Evolutionary conservation across 139 green algal species (phyloP).

Genomic region (Auxenochlorella pyrenoidosa): DNA sequence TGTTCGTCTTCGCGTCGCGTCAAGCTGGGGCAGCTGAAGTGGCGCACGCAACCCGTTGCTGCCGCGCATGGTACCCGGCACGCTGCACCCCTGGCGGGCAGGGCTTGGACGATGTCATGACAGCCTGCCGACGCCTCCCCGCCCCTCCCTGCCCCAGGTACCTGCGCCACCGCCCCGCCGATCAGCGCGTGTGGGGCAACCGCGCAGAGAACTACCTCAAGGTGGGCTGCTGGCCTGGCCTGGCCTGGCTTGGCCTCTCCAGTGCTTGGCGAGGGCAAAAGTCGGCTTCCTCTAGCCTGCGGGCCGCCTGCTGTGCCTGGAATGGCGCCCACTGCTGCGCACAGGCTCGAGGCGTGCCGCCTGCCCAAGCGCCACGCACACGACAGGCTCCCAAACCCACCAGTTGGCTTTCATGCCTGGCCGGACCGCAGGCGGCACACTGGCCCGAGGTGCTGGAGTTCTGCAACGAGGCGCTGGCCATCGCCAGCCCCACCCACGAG

Average conservation of each 20-base stretch:
- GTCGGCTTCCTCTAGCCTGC: too few relatives aligned
- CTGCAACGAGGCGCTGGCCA: conserved; percentile 8
- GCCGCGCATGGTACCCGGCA: too few relatives aligned
- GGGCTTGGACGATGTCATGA: background rate
- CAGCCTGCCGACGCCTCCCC: background rate
- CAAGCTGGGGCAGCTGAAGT: too few relatives aligned
- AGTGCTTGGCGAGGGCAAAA: background rate
- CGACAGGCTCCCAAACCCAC: too few relatives aligned
- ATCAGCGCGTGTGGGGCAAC: conserved; percentile 25
- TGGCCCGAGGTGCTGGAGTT: conserved; percentile 15
- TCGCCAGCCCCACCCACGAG: background rate
- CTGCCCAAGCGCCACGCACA: too few relatives aligned
- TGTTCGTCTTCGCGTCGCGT: too few relatives aligned
- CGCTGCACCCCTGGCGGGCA: too few relatives aligned
- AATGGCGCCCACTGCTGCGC: too few relatives aligned
- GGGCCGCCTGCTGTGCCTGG: too few relatives aligned
- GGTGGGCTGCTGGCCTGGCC: background rate
- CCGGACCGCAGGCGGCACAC: conserved; percentile 1
- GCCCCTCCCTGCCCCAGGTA: conserved; percentile 3
- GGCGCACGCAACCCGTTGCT: too few relatives aligned
- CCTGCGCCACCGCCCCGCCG: conserved; percentile 10
- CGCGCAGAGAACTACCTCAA: conserved; percentile 22
- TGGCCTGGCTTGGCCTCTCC: background rate
- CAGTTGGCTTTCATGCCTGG: too few relatives aligned
- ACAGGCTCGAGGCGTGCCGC: too few relatives aligned